Conservation (phyloP, 345 rosid genomes). For the Euphorbia lathyris region DNA sequence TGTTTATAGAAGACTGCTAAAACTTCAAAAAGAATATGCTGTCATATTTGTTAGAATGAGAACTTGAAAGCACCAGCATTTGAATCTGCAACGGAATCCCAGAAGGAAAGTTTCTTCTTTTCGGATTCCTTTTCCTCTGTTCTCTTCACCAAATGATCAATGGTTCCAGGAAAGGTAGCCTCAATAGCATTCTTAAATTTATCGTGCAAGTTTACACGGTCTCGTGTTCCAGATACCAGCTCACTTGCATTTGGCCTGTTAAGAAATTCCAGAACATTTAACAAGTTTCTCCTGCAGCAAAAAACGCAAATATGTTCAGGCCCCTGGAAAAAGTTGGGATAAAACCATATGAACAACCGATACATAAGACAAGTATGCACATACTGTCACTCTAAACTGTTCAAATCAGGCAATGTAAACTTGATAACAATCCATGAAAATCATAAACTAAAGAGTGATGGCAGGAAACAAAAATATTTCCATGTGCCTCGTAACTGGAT, state of each 20-base stretch:
- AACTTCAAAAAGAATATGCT: background rate
- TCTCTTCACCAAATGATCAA: slow-evolving; percentile 45
- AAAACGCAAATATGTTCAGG: background rate
- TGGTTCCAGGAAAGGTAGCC: slow-evolving; percentile 56
- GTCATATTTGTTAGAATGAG: slow-evolving; percentile 37
- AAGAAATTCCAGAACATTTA: slow-evolving; percentile 80
- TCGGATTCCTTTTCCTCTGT: slow-evolving; percentile 51
- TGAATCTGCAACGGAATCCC: slow-evolving; percentile 75
- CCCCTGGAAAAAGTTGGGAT: background rate
- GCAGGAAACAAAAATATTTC: too few relatives aligned
- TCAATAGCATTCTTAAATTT: slow-evolving; percentile 75
- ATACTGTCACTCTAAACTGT: too few relatives aligned
- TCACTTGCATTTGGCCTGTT: slow-evolving; percentile 79
- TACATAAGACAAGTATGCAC: too few relatives aligned
- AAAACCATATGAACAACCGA: too few relatives aligned
- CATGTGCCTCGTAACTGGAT: too few relatives aligned
- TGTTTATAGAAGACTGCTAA: background rate
- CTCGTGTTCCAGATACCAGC: slow-evolving; percentile 84
- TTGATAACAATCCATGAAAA: too few relatives aligned
- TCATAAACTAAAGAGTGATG: too few relatives aligned
- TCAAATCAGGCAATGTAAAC: too few relatives aligned
- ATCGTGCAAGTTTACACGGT: slow-evolving; percentile 68
- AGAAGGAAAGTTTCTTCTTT: slow-evolving; percentile 63
- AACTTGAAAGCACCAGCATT: slow-evolving; percentile 79
- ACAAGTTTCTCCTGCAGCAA: slow-evolving; percentile 70